Evolutionary conservation across 352 stramenopile genomes (phyloP).

Genomic region (Phytophthora meadii): DNA sequence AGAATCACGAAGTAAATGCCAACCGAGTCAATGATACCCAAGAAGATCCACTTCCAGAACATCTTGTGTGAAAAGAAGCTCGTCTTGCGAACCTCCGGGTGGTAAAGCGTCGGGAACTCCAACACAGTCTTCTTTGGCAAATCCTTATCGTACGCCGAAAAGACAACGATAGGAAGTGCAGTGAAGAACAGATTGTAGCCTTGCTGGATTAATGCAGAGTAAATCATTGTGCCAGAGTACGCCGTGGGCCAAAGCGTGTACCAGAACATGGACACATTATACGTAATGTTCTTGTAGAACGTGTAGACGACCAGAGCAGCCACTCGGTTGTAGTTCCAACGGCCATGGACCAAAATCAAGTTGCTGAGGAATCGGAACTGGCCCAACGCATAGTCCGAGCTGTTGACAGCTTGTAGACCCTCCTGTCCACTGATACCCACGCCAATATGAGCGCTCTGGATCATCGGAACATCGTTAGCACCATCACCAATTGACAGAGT

Average conservation of each 20-base stretch:
- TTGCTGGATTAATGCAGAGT: slow-evolving; percentile 87
- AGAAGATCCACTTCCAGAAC: slow-evolving; percentile 89
- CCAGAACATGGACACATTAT: slow-evolving; percentile 92
- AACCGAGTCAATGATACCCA: slow-evolving; percentile 82
- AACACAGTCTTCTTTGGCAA: slow-evolving; percentile 71
- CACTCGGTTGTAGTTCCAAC: slow-evolving; percentile 89
- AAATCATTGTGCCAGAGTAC: slow-evolving; percentile 92
- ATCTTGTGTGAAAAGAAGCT: slow-evolving; percentile 80
- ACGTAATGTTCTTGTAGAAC: slow-evolving; percentile 94
- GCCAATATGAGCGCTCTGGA: slow-evolving; percentile 90
- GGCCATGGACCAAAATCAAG: slow-evolving; percentile 81
- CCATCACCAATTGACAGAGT: slow-evolving; percentile 92
- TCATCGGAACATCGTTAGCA: slow-evolving; percentile 93
- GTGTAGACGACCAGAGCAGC: slow-evolving; percentile 91
- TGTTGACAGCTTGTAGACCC: slow-evolving; percentile 95
- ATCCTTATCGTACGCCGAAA: slow-evolving; percentile 85
- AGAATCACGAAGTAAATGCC: slow-evolving; percentile 75
- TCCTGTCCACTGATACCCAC: slow-evolving; percentile 97
- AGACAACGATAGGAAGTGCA: slow-evolving; percentile 91
- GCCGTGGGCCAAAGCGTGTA: slow-evolving; percentile 87
- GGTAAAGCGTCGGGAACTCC: slow-evolving; percentile 74
- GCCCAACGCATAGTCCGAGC: slow-evolving; percentile 82
- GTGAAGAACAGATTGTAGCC: slow-evolving; percentile 97
- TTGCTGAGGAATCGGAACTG: slow-evolving; percentile 85
- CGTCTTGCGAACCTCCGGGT: slow-evolving; percentile 56